These are phyloP conservation scores for Colletotrichum salicis DNA, from an alignment of 2,329 filamentous ascomycete genomes.

Conservation along the genomic window DNA sequence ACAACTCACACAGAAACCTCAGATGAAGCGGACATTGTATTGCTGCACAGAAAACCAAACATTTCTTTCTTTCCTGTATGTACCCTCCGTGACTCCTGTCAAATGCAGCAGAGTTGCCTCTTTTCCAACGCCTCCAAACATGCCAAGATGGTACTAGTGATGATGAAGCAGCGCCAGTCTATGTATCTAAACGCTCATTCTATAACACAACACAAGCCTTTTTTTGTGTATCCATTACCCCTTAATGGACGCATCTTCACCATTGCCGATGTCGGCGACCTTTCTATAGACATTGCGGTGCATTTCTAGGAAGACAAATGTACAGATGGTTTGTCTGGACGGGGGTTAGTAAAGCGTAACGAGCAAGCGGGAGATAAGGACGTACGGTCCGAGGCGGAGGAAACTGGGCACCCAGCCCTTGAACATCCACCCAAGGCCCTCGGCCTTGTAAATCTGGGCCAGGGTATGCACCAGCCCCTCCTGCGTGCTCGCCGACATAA, in stretches of 20 bases:
- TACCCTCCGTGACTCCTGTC: slow-evolving; percentile 24
- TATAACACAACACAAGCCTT: slow-evolving; percentile 7
- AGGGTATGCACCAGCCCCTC: slow-evolving; percentile 69
- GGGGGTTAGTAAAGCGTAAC: not conserved
- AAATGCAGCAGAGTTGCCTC: slow-evolving; percentile 31
- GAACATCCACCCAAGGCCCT: slow-evolving; percentile 86
- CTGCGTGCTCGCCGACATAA: slow-evolving; percentile 75
- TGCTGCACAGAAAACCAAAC: not conserved
- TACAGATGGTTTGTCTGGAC: slow-evolving; percentile 81
- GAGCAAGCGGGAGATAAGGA: slow-evolving; percentile 36
- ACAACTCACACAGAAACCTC: slow-evolving; percentile 4
- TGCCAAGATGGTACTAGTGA: slow-evolving; percentile 2
- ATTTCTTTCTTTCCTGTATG: slow-evolving; percentile 9
- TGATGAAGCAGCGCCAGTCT: slow-evolving; percentile 25
- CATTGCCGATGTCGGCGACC: slow-evolving; percentile 55
- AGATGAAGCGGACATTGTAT: not conserved
- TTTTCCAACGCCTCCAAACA: slow-evolving; percentile 28
- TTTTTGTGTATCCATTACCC: not conserved
- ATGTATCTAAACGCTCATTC: slow-evolving; percentile 1
- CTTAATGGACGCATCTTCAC: slow-evolving; percentile 37
- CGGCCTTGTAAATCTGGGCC: slow-evolving; percentile 72
- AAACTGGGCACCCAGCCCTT: slow-evolving; percentile 89
- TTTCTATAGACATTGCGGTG: slow-evolving; percentile 82
- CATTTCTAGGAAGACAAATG: slow-evolving; percentile 86
- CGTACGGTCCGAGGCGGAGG: slow-evolving; percentile 71